A percentile compares a stretch with the other conserved stretches of the same genome.
Evolutionary conservation across 345 rosid species (phyloP).

Genomic region (Populus simonii): DNA sequence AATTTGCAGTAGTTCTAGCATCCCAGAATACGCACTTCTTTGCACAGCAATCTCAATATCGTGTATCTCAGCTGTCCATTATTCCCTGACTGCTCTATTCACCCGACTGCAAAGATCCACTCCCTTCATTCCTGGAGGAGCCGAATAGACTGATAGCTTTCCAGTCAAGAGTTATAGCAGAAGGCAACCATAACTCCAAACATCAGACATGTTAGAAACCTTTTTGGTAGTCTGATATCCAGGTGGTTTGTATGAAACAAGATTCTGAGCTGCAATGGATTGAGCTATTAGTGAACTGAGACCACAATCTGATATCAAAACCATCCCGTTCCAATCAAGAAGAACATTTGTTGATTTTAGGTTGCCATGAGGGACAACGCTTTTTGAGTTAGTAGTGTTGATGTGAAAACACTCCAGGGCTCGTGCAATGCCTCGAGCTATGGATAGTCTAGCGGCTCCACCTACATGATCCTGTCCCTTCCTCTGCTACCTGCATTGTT

Average conservation of each 20-base stretch:
- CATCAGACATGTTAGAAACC: conserved; percentile 43
- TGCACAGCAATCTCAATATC: conserved; percentile 44
- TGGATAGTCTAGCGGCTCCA: conserved; percentile 47
- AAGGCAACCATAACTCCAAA: conserved; percentile 56
- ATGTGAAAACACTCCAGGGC: conserved; percentile 53
- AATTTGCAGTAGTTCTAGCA: conserved; percentile 44
- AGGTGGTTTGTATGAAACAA: conserved; percentile 47
- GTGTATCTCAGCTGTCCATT: conserved; percentile 61
- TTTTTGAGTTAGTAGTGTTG: conserved; percentile 10
- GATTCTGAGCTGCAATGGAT: conserved; percentile 38
- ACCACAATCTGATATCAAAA: conserved; percentile 49
- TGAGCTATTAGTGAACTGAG: conserved; percentile 39
- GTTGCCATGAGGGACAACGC: conserved; percentile 48
- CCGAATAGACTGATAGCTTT: conserved; percentile 29
- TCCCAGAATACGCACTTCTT: conserved; percentile 34
- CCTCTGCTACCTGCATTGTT: conserved; percentile 38
- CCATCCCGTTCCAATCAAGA: conserved; percentile 32
- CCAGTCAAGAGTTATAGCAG: conserved; percentile 50
- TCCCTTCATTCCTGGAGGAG: conserved; percentile 46
- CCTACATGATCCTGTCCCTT: conserved; percentile 36
- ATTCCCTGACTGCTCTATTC: conserved; percentile 55
- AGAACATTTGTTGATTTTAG: conserved; percentile 58
- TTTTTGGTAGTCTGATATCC: conserved; percentile 36
- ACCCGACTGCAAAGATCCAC: conserved; percentile 58
- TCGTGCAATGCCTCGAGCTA: conserved; percentile 42